A percentile compares a stretch with the other conserved stretches of the same genome.
phyloP scores from a whole-genome alignment of 257 asterid species.

The Fraxinus pennsylvanica region DNA sequence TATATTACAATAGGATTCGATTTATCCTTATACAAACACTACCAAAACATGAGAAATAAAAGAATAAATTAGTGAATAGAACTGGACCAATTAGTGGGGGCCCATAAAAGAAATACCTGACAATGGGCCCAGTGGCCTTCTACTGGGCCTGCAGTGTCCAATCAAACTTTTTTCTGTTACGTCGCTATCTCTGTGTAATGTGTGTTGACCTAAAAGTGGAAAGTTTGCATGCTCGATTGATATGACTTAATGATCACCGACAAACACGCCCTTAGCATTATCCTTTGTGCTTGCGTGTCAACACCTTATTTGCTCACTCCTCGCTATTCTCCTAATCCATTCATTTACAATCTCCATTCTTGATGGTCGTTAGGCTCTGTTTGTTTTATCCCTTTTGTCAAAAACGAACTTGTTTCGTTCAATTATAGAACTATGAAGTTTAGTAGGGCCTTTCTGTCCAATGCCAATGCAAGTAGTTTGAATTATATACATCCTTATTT shows the following conservation, averaged over 20 bases:
- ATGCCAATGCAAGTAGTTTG: neutral
- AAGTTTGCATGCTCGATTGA: slow-evolving; percentile 3
- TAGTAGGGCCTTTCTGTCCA: no score
- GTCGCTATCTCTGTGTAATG: neutral
- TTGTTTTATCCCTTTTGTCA: neutral
- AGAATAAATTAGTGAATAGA: neutral
- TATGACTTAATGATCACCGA: neutral
- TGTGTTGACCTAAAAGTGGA: slow-evolving; percentile 9
- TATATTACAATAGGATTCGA: no score
- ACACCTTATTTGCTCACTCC: neutral
- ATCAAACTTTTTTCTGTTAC: slow-evolving; percentile 1
- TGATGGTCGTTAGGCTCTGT: neutral
- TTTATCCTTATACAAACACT: no score
- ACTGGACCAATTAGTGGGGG: neutral
- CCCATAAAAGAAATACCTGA: neutral
- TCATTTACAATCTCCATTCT: neutral
- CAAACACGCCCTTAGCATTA: slow-evolving; percentile 9
- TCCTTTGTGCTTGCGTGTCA: neutral
- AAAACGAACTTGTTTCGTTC: neutral
- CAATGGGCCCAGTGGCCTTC: slow-evolving; percentile 5
- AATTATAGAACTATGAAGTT: neutral
- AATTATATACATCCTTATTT: no score
- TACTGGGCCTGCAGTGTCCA: neutral
- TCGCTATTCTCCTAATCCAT: neutral
- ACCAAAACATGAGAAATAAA: no score